Evolutionary conservation across 108 stramenopile species (phyloP).

Genomic region (Craspedostauros australis): DNA sequence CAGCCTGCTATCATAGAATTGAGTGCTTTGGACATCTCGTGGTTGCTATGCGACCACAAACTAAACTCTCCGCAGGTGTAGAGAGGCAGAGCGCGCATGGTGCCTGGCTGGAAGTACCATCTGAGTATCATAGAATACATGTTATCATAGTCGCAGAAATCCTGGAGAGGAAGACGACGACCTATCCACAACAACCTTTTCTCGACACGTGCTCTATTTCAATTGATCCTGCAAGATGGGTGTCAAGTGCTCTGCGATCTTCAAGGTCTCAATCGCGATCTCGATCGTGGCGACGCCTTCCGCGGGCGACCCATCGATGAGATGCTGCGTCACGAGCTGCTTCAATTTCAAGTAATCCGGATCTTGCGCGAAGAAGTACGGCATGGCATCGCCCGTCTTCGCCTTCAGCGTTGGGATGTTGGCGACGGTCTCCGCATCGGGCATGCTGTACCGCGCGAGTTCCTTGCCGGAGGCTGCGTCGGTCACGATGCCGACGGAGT

Average conservation of each 20-base stretch:
- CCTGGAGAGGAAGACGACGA: too few species aligned
- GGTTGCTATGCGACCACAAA: too few species aligned
- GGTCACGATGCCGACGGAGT: constrained; percentile 60
- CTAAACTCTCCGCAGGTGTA: too few species aligned
- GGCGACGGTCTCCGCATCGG: constrained; percentile 46
- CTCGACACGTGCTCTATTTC: too few species aligned
- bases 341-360: constrained; percentile 76
- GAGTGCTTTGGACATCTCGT: too few species aligned
- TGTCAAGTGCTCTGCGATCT: constrained; percentile 74
- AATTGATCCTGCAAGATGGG: constrained; percentile 69
- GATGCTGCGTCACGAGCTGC: constrained; percentile 38
- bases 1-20: too few species aligned
- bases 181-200: too few species aligned
- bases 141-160: too few species aligned
- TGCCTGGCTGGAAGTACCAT: too few species aligned
- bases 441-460: constrained; percentile 53
- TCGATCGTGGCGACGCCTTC: constrained; percentile 76
- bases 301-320: constrained; percentile 26
- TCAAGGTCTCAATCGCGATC: constrained; percentile 70
- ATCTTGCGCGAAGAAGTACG: constrained; percentile 80
- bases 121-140: too few species aligned
- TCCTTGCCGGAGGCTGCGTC: constrained; percentile 38
- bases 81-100: too few species aligned
- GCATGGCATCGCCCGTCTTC: constrained; percentile 64
- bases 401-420: constrained; percentile 33